Conservation (phyloP, 148 eudicot species). For the Rhododendron williamsianum region DNA sequence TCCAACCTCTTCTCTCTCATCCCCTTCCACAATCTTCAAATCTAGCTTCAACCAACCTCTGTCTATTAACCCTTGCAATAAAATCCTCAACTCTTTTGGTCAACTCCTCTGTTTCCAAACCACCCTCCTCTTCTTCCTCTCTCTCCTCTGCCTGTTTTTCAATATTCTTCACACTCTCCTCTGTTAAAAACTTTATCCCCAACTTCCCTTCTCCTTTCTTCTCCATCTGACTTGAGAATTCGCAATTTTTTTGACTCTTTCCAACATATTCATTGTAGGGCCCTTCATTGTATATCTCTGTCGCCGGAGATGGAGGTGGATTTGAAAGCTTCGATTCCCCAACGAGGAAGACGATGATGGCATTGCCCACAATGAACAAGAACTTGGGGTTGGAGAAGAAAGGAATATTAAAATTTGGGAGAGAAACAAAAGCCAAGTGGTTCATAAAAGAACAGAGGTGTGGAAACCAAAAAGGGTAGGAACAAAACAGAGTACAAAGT, state of each 20-base stretch:
- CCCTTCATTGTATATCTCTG: not conserved
- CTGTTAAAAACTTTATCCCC: not conserved
- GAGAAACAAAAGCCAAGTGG: not conserved
- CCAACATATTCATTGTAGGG: not conserved
- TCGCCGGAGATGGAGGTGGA: not conserved
- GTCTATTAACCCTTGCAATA: constrained; percentile 16
- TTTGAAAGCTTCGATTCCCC: not conserved
- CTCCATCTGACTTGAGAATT: not conserved
- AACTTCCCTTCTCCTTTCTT: not conserved
- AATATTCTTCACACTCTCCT: not conserved
- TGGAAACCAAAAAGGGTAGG: constrained; percentile 2
- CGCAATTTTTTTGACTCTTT: not conserved
- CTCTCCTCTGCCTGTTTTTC: not conserved
- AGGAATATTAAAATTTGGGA: not conserved
- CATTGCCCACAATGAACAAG: constrained; percentile 13
- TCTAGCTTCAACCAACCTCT: constrained; percentile 16
- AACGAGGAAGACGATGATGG: constrained; percentile 9
- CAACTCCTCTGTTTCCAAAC: constrained; percentile 7
- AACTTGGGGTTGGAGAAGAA: constrained; percentile 11
- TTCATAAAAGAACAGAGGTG: not conserved
- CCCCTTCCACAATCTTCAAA: not conserved
- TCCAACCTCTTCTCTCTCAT: not conserved
- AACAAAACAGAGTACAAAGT: not conserved
- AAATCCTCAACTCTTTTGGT: constrained; percentile 12
- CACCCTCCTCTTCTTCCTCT: constrained; percentile 8